Evolutionary conservation across 139 green algal genomes (phyloP), one percentile per base, ranked within the genome.

Genomic region (Penium margaritaceum): DNA sequence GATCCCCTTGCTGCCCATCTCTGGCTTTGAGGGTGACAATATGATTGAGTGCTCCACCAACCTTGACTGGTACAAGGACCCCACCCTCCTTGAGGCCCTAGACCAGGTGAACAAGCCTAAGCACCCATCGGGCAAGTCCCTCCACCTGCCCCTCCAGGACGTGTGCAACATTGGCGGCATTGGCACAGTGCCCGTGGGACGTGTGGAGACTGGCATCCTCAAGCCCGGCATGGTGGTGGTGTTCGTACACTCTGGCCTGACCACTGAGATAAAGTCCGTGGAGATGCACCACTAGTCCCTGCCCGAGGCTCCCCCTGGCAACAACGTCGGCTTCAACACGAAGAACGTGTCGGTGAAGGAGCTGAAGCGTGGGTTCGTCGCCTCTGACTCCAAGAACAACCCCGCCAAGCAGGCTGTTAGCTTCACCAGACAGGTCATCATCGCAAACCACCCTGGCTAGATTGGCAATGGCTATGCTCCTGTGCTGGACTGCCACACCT

Each of bases 301-400:
- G 74, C 87, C 78, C 32, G 63, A 81, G 73, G 85, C 84, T 51
- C 84, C 84, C 66, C 91, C 94, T 65, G 94, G 94, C 77, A 94
- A 99, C 91, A 99, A 98, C 84, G 94, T 99, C 32, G 94, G 94
- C 88, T 96, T 99, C 87, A 97, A 98, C 88, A 91, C 98, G 80
- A 98, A 98, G 90, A 80, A 80, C 70, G 70, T 82, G 75, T 74
- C 57, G n/a, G 76, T 80, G 36, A 75, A 75, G 76, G 70, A 80
- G 58, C 34, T 80, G 21, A 69, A 81, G 61, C 57, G 75, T 43
- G 75, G 75, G 5, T 80, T 67, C n/a, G 75, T 82, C 2, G 70
- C 70, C 0, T 92, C 86, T 27, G 86, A 90, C 72, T 88, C 86
- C 71, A 89, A 88, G 67, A 86, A 87, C 51, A 82, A 88, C 70